Evolutionary conservation across 352 stramenopile species (phyloP), one percentile per base, ranked within the genome.

Genomic region (Phytophthora tentaculata): DNA sequence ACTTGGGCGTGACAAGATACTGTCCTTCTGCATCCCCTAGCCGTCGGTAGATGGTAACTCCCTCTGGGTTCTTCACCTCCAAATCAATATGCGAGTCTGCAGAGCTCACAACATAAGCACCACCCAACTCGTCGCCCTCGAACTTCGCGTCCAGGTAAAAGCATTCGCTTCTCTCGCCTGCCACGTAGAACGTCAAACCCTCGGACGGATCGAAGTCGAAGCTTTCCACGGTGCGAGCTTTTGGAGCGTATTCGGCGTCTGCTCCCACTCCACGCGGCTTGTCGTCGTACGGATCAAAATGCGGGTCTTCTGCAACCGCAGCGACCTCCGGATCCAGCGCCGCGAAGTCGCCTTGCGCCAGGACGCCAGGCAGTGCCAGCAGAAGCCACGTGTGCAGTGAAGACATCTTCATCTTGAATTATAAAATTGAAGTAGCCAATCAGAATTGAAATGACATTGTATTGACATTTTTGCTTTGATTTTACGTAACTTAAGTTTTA

Each of bases 141-240:
- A 80, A 83, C 68, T 92, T 94, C 52, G 73, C 81, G 66, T 94
- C 79, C 57, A 92, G 77, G 56, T 77, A 94, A 59, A 91, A 94
- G 39, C 86, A 94, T 53, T 79, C 72, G 43, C 73, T 65, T 24
- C 74, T 71, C 28, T 61, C 39, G 23, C 68, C 66, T 13, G 62
- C 73, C 51, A 94, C 83, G 61, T 77, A 89, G 75, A 94, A 94
- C 22, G 84, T 92, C 49, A 94, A 64, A 1, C 86, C 86, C 56
- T 94, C 84, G 60, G 84, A 92, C 60, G 86, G 86, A 51, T 94
- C 86, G 57, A 94, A 94, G 70, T 94, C 86, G 49, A 92, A 94
- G 16, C 67, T 69, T 60, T 90, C 82, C 13, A 92, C 72, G 3
- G 79, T 69, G 56, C 76, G 79, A 39, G 69, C 61, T 50, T 77